Base-by-base conservation (phyloP, 441 rosid genomes). In the Corymbia citriodora region DNA sequence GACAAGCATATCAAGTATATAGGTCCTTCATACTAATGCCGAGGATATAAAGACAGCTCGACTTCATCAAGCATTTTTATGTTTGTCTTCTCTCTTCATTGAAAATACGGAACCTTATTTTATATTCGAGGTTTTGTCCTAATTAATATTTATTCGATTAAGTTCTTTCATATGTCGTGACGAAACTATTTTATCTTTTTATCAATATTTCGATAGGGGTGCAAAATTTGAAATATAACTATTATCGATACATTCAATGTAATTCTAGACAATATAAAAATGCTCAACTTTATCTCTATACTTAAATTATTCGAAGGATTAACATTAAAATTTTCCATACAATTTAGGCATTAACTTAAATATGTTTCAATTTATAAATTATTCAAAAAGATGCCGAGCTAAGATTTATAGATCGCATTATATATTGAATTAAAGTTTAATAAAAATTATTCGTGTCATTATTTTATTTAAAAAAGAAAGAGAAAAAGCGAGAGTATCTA, bases 251-350 rank as follows among this genome's bases (percentile, higher is more conserved):
- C 40, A 8, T 10, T 25, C 14, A 0, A 5, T 25, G 10, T 25
- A 59, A 3, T 59, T 14, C 0, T 1, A 8, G 0, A 59, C 12
- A 23, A 59, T 25, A 25, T 25, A 21, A 25, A 23, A 59, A 59
- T 59, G n/a, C 15, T 59, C 25, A 10, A 2, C 1, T 0, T 25
- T 10, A 10, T 59, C 1, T 0, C 0, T 25, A 29, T 4, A 5
- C 3, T 27, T 59, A 29, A 59, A 59, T 12, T 59, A 25, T 10
- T 59, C 23, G n/a, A 59, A 10, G 0, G 14, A 59, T 2, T 25
- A 25, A 59, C 11, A 25, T 59, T 4, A 2, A 59, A 0, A 2
- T 25, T 25, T 59, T 59, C 63, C n/a, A 59, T 2, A 59, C 3
- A 2, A 0, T 23, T 11, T 0, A 1, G 25, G 7, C 0, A 59